A percentile compares a stretch with the other conserved stretches of the same genome.
Conservation (phyloP, 2,329 filamentous ascomycete species). For the Trichoderma sp. region DNA sequence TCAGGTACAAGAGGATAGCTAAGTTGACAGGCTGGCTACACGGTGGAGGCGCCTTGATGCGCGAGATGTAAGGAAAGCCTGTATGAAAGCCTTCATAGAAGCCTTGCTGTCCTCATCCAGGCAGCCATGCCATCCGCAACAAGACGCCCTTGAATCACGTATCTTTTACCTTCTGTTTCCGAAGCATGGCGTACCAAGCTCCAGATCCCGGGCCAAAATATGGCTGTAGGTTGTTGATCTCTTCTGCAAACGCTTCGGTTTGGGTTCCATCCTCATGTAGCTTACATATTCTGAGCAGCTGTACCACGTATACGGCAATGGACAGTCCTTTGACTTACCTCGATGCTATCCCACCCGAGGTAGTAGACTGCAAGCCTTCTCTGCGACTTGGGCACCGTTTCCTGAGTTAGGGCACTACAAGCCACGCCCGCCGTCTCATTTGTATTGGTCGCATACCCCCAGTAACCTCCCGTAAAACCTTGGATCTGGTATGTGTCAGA, state of each 20-base stretch:
- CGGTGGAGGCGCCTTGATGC: no score
- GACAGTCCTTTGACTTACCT: slow-evolving; percentile 17
- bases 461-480: slow-evolving; percentile 32
- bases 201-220: slow-evolving; percentile 30
- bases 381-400: not conserved
- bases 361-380: slow-evolving; percentile 29
- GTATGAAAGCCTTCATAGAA: not conserved
- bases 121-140: not conserved
- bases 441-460: slow-evolving; percentile 31
- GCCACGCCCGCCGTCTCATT: slow-evolving; percentile 27
- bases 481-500: slow-evolving; percentile 31
- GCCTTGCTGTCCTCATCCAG: not conserved
- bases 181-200: slow-evolving; percentile 32
- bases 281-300: slow-evolving; percentile 9
- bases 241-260: slow-evolving; percentile 30
- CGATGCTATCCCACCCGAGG: slow-evolving; percentile 34
- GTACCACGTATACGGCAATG: not conserved
- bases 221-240: slow-evolving; percentile 30
- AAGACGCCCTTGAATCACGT: no score
- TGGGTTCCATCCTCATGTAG: slow-evolving; percentile 30
- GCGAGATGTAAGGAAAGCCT: not conserved
- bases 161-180: slow-evolving; percentile 14
- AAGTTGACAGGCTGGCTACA: no score
- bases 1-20: no score
- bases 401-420: not conserved